Base-by-base conservation (phyloP, 2,329 filamentous ascomycete species). In the Laburnicola sp. region DNA sequence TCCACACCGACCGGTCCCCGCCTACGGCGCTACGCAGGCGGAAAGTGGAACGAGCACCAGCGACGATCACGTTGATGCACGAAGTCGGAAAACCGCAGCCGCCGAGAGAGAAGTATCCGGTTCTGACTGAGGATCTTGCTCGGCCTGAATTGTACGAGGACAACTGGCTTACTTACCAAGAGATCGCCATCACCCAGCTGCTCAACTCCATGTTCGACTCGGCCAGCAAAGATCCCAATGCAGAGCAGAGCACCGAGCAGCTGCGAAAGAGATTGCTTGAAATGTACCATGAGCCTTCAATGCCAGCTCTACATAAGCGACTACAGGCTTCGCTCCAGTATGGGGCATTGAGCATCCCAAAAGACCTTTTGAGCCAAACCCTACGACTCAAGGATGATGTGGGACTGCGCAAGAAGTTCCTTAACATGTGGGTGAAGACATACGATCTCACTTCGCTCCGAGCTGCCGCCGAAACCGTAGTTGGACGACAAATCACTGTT, bases 111-210 rank as follows among this genome's bases (percentile, higher is more conserved):
- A 71, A 75, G 42, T 84, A 82, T 60, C 80, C 81, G 2, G 66
- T 84, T 3, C 69, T 86, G 3, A 60, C 68, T 0, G 81, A 85
- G 52, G 76, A 84, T 57, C 73, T 86, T 25, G 70, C 74, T 2
- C 78, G 79, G 41, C 76, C 82, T n/a, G 76, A 80, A 46, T 74
- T 86, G 56, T 86, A 86, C 63, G 83, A 86, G 60, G 82, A 86
- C 39, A 76, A 80, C 49, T 86, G 84, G 83, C 78, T 86, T 32
- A 76, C 74, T 9, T 80, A 86, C 53, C 83, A 86, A 61, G 84
- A 86, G 62, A 72, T 81, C 22, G 79, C 82, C 32, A 78, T 86
- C 38, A 82, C 82, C 0, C 83, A 86, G 61, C 72, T 86, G 5
- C 66, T 83, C 40, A 87, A 86, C 64, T 73, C 74, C 10, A 69